Percentiles rank a stretch among this genome's conserved stretches.
phyloP scores from a whole-genome alignment of 1,284 basidiomycete genomes.

The Malassezia restricta region DNA sequence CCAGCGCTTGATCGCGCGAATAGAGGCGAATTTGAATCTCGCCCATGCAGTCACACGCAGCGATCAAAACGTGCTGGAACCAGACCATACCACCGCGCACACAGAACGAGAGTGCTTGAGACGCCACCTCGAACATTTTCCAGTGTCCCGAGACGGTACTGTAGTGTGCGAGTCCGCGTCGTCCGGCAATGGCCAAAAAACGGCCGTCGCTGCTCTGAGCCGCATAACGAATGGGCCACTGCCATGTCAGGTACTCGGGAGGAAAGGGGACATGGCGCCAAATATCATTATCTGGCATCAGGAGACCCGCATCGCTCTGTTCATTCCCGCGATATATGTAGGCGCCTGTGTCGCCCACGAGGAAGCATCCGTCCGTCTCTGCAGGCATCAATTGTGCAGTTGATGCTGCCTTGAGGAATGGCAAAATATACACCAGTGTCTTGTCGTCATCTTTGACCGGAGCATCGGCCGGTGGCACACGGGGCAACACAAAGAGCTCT shows the following conservation, averaged over 20 bases:
- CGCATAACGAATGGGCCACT: constrained; percentile 91
- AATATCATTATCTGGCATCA: constrained; percentile 96
- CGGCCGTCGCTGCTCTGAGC: constrained; percentile 80
- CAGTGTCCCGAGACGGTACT: constrained; percentile 84
- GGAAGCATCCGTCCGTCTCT: constrained; percentile 82
- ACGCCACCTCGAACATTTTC: constrained; percentile 73
- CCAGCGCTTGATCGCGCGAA: constrained; percentile 85
- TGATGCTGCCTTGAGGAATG: constrained; percentile 88
- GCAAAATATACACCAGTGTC: constrained; percentile 59
- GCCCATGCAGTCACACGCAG: constrained; percentile 53
- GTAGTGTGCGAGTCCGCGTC: constrained; percentile 82
- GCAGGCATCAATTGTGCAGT: constrained; percentile 84
- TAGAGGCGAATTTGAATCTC: constrained; percentile 62
- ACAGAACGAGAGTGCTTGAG: constrained; percentile 77
- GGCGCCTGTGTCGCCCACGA: constrained; percentile 86
- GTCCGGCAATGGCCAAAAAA: constrained; percentile 82
- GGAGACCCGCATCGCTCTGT: constrained; percentile 92
- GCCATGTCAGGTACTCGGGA: constrained; percentile 68
- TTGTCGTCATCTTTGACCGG: background rate
- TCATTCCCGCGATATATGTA: constrained; percentile 93
- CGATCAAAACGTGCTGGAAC: constrained; percentile 93
- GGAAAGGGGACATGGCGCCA: constrained; percentile 58
- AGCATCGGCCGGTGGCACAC: background rate
- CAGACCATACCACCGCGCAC: constrained; percentile 87
- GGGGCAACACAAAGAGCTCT: constrained; percentile 24